These are phyloP conservation scores for Dothistroma pini DNA, from an alignment of 2,329 filamentous ascomycete species.

Conservation along the genomic window DNA sequence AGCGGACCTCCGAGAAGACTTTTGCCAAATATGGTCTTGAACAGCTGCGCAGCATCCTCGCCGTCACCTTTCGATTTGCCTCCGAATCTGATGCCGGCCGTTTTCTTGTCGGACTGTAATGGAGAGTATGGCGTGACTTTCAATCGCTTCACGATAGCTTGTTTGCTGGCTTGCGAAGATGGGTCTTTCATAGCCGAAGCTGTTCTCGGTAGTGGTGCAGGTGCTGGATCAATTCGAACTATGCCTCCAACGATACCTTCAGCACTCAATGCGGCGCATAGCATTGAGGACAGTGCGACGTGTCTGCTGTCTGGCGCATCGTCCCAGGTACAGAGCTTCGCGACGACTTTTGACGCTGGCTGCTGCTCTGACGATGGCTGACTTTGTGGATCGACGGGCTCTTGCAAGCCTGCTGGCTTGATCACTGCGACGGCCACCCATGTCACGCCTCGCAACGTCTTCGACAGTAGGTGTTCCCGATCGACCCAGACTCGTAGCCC, in stretches of 20 bases:
- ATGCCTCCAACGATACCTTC: constrained; percentile 77
- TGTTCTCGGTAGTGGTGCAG: constrained; percentile 64
- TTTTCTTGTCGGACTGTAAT: constrained; percentile 50
- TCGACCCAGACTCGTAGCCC: constrained; percentile 81
- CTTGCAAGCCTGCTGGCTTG: constrained; percentile 71
- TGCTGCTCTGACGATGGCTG: constrained; percentile 59
- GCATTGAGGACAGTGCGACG: constrained; percentile 69
- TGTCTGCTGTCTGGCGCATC: constrained; percentile 81
- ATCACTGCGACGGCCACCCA: constrained; percentile 86
- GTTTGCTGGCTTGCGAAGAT: constrained; percentile 38
- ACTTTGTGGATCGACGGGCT: constrained; percentile 67
- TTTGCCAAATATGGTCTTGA: constrained; percentile 66
- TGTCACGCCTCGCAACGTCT: constrained; percentile 68
- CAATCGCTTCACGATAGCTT: constrained; percentile 58
- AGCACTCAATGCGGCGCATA: constrained; percentile 71
- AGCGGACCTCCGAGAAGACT: constrained; percentile 77
- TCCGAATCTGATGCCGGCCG: constrained; percentile 73
- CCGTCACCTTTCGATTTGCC: constrained; percentile 80
- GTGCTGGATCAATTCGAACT: constrained; percentile 80
- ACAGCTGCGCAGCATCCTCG: constrained; percentile 69
- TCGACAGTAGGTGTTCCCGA: constrained; percentile 66
- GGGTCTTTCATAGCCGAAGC: constrained; percentile 45
- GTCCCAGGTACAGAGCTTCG: constrained; percentile 72
- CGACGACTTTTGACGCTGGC: constrained; percentile 66
- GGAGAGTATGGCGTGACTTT: constrained; percentile 77